Evolutionary conservation across 345 rosid genomes (phyloP).

Genomic region (Salix suchowensis): DNA sequence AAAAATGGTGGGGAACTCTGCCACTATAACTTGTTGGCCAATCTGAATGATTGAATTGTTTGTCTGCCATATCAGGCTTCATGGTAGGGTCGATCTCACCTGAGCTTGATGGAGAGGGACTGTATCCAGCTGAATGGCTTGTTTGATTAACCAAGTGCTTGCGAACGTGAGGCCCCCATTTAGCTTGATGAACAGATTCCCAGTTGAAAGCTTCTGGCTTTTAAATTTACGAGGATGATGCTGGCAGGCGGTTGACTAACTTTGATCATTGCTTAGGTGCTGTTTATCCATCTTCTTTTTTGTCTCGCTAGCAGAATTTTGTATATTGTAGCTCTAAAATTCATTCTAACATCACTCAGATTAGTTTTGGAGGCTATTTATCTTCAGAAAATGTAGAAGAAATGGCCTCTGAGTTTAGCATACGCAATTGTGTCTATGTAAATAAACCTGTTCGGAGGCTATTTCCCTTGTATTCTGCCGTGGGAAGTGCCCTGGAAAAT

Average conservation of each 20-base stretch:
- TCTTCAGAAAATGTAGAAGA: neutral
- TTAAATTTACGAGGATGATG: slow-evolving; percentile 6
- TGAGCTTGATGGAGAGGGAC: neutral
- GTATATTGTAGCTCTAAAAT: slow-evolving; percentile 14
- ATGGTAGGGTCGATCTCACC: slow-evolving; percentile 35
- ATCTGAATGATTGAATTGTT: slow-evolving; percentile 37
- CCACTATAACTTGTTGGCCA: slow-evolving; percentile 24
- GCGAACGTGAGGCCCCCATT: neutral
- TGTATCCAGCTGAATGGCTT: neutral
- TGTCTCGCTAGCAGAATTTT: slow-evolving; percentile 21
- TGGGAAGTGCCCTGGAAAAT: neutral
- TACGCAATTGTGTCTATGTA: slow-evolving; percentile 6
- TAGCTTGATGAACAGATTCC: neutral
- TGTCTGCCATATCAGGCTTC: slow-evolving; percentile 48
- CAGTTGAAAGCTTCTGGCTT: slow-evolving; percentile 1
- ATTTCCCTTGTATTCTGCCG: neutral
- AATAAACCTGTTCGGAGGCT: slow-evolving; percentile 2
- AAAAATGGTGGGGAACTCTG: slow-evolving; percentile 40
- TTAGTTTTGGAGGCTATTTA: neutral
- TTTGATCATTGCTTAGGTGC: neutral
- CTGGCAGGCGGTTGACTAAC: neutral
- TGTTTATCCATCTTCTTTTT: neutral
- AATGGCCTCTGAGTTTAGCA: neutral
- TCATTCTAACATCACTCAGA: slow-evolving; percentile 12
- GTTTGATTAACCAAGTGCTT: neutral